A percentile compares a stretch with the other conserved stretches of the same genome.
phyloP scores from a whole-genome alignment of 1,284 basidiomycete species.

The Veloporphyrellus conicus region DNA sequence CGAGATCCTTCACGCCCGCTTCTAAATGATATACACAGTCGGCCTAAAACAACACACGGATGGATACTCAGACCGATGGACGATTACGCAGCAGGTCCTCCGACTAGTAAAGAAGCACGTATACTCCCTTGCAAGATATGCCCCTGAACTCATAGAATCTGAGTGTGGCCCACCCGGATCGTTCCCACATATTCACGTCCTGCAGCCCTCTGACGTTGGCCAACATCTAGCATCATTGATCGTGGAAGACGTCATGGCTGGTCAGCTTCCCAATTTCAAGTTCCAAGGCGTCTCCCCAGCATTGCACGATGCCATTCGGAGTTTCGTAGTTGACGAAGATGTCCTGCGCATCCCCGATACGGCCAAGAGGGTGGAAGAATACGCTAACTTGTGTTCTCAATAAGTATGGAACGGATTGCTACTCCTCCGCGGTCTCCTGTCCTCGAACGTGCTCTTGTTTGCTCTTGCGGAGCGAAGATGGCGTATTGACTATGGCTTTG shows the following conservation, averaged over 20 bases:
- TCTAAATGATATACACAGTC: slow-evolving; percentile 46
- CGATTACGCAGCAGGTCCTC: slow-evolving; percentile 39
- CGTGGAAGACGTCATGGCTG: slow-evolving; percentile 26
- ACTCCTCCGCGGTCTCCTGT: slow-evolving; percentile 41
- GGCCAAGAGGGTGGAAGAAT: slow-evolving; percentile 8
- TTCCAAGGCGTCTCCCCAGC: slow-evolving; percentile 10
- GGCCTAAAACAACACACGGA: slow-evolving; percentile 39
- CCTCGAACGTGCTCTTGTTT: slow-evolving; percentile 37
- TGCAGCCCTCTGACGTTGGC: slow-evolving; percentile 9
- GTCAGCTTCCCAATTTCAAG: slow-evolving; percentile 15
- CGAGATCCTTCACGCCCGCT: slow-evolving; percentile 44
- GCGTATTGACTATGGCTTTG: slow-evolving; percentile 48
- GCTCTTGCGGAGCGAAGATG: slow-evolving; percentile 40
- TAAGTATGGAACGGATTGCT: slow-evolving; percentile 35
- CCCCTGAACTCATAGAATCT: slow-evolving; percentile 19
- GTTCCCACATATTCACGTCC: slow-evolving; percentile 34
- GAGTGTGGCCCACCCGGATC: slow-evolving; percentile 3
- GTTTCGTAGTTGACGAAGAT: slow-evolving; percentile 20
- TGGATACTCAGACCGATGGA: slow-evolving; percentile 45
- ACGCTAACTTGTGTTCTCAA: slow-evolving; percentile 3
- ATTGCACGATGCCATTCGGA: slow-evolving; percentile 6
- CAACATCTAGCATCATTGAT: slow-evolving; percentile 20
- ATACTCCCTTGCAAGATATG: not conserved
- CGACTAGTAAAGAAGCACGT: slow-evolving; percentile 17
- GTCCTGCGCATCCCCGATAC: slow-evolving; percentile 14